These are phyloP conservation scores for Hortiboletus campestris DNA, from an alignment of 768 basidiomycete genomes.

Conservation along the genomic window DNA sequence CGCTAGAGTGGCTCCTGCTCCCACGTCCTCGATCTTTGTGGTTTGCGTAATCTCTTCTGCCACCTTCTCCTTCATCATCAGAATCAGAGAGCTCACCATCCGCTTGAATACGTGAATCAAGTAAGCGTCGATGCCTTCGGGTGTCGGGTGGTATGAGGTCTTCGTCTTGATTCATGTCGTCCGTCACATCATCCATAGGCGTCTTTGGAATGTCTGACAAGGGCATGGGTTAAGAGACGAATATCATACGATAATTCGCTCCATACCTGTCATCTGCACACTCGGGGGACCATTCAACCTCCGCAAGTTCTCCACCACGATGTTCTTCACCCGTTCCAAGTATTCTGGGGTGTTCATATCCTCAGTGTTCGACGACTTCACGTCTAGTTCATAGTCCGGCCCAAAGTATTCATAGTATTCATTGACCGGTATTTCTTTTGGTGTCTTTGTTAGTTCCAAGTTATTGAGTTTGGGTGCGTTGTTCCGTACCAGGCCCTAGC, in stretches of 20 bases:
- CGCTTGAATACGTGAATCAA: conserved; percentile 78
- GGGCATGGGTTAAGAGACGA: neutral
- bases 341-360: conserved; percentile 94
- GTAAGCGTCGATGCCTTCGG: conserved; percentile 69
- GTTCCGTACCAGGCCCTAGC: conserved; percentile 66
- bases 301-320: conserved; percentile 88
- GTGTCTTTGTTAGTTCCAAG: conserved; percentile 5
- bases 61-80: conserved; percentile 94
- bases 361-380: conserved; percentile 91
- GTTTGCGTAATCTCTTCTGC: conserved; percentile 63
- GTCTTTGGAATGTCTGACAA: conserved; percentile 74
- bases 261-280: conserved; percentile 83
- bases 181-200: conserved; percentile 81
- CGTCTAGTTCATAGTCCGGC: conserved; percentile 94
- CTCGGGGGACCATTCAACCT: conserved; percentile 87
- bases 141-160: conserved; percentile 76
- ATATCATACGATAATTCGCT: neutral
- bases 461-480: neutral
- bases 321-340: conserved; percentile 87
- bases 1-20: conserved; percentile 42
- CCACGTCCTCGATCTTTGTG: conserved; percentile 52
- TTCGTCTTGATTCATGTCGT: conserved; percentile 79
- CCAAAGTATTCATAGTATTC: conserved; percentile 99
- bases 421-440: conserved; percentile 92
- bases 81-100: conserved; percentile 95